Percentiles rank a stretch among this genome's conserved stretches.
These are phyloP conservation scores for Aspergillus puulaauensis DNA, from an alignment of 2,329 filamentous ascomycete genomes.

Conservation along the genomic window DNA sequence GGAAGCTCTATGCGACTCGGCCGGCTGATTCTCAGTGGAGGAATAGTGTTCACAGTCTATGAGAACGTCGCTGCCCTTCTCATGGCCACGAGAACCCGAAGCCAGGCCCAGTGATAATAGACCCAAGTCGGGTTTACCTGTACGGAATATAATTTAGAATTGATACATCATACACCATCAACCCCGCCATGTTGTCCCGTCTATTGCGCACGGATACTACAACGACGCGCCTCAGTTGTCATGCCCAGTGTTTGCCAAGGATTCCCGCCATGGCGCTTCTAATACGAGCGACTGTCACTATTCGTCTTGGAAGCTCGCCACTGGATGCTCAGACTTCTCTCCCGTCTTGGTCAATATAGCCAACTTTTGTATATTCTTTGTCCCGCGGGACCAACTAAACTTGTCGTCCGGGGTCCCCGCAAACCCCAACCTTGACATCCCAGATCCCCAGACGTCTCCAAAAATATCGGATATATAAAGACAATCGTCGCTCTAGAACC, in stretches of 20 bases:
- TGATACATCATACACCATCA: neutral
- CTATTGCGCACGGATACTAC: too few relatives aligned
- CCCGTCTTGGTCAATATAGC: neutral
- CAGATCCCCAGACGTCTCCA: neutral
- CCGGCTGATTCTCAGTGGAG: constrained; percentile 64
- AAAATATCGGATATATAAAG: neutral
- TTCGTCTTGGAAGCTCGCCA: too few relatives aligned
- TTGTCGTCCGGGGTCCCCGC: neutral
- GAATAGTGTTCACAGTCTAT: constrained; percentile 64
- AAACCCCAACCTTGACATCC: neutral
- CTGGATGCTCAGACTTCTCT: neutral
- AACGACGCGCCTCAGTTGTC: too few relatives aligned
- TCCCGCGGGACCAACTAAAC: neutral
- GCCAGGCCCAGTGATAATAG: neutral
- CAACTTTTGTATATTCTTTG: too few relatives aligned
- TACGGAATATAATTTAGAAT: neutral
- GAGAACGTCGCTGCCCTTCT: constrained; percentile 49
- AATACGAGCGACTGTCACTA: too few relatives aligned
- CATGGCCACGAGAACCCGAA: neutral
- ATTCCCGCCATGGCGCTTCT: too few relatives aligned
- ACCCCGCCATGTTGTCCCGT: too few relatives aligned
- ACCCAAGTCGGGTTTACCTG: neutral
- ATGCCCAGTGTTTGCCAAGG: too few relatives aligned
- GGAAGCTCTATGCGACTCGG: constrained; percentile 68
- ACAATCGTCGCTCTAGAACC: neutral